A percentile compares a stretch with the other conserved stretches of the same genome.
These are phyloP conservation scores for Apiotrichum porosum DNA, from an alignment of 1,284 basidiomycete species.

Conservation along the genomic window DNA sequence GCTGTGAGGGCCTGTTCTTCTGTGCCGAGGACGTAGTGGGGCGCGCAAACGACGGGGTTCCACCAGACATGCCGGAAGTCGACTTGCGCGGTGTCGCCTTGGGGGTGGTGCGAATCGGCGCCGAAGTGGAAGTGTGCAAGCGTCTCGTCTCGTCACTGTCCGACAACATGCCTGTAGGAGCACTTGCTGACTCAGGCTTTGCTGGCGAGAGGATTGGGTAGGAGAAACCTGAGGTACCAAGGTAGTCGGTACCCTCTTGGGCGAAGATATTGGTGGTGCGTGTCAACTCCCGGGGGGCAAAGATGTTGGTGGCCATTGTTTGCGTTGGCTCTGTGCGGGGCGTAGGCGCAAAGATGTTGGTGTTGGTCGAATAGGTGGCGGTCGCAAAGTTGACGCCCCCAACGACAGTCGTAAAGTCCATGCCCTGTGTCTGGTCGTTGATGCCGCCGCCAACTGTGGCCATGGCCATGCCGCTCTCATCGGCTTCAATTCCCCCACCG, in stretches of 20 bases:
- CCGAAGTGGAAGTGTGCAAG: neutral
- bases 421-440: neutral
- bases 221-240: neutral
- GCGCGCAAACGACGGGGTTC: slow-evolving; percentile 40
- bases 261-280: slow-evolving; percentile 6
- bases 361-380: neutral
- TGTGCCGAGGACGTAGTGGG: slow-evolving; percentile 36
- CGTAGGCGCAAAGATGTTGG: slow-evolving; percentile 10
- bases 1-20: slow-evolving; percentile 14
- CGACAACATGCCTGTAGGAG: no score
- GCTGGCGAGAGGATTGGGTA: neutral
- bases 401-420: slow-evolving; percentile 4
- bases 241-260: neutral
- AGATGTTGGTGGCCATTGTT: slow-evolving; percentile 6
- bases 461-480: neutral
- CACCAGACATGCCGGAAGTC: no score
- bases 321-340: neutral
- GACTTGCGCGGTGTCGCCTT: neutral
- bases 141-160: no score
- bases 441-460: no score
- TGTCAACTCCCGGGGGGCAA: slow-evolving; percentile 1
- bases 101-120: neutral
- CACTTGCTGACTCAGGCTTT: neutral
- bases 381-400: slow-evolving; percentile 3
- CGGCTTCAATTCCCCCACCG: slow-evolving; percentile 3